Conservation (phyloP, 139 green algal species). For the Volvox africanus region DNA sequence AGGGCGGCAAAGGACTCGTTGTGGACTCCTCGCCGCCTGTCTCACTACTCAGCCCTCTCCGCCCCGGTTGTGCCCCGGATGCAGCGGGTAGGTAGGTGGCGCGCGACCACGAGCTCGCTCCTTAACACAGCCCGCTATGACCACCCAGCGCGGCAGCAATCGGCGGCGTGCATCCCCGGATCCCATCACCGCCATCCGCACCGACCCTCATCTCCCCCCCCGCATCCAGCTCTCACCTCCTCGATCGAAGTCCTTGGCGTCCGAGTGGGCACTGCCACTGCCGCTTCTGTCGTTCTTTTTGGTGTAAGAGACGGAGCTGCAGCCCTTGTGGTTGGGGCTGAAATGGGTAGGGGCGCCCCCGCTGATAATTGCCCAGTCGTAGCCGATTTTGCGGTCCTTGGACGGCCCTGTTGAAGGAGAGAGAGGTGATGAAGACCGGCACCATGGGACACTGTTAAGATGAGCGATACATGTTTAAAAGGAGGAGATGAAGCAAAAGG, state of each 20-base stretch:
- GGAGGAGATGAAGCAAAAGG: too few relatives aligned
- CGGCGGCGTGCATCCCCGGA: background rate
- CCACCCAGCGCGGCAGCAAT: background rate
- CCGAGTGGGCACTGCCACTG: background rate
- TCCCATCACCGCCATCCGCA: background rate
- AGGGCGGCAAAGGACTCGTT: too few relatives aligned
- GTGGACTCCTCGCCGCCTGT: too few relatives aligned
- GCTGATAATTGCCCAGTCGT: constrained; percentile 49
- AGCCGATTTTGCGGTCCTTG: background rate
- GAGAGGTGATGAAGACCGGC: background rate
- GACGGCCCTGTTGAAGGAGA: constrained; percentile 7
- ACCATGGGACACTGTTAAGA: too few relatives aligned
- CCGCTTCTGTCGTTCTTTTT: background rate
- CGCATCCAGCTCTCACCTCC: too few relatives aligned
- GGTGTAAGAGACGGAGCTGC: background rate
- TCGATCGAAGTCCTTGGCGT: background rate
- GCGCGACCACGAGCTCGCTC: too few relatives aligned
- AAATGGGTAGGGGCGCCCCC: background rate
- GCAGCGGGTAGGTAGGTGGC: too few relatives aligned
- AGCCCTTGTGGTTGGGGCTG: background rate
- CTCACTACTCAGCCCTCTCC: too few relatives aligned
- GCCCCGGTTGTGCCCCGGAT: too few relatives aligned
- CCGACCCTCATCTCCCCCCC: background rate
- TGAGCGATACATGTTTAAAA: too few relatives aligned
- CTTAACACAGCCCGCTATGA: background rate